phyloP scores from a whole-genome alignment of 176 grass and related monocot species.

The Microstegium vimineum region DNA sequence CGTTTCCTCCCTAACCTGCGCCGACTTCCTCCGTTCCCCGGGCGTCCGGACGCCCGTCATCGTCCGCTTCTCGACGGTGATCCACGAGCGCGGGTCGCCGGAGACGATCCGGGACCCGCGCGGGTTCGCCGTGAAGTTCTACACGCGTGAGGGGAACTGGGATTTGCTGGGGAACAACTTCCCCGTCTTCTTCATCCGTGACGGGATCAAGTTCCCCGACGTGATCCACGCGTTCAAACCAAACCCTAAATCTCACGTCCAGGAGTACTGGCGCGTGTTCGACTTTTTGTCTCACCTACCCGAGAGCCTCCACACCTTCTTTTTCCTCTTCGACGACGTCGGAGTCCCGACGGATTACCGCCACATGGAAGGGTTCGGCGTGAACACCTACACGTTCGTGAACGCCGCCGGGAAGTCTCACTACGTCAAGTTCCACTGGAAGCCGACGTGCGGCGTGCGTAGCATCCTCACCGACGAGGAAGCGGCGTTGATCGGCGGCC shows the following conservation, averaged over 20 bases:
- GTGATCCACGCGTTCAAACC: constrained; percentile 96
- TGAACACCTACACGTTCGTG: constrained; percentile 93
- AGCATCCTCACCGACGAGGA: constrained; percentile 72
- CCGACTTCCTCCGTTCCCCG: constrained; percentile 76
- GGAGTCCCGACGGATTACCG: constrained; percentile 77
- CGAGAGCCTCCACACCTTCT: constrained; percentile 91
- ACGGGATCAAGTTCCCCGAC: constrained; percentile 92
- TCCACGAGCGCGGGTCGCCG: constrained; percentile 81
- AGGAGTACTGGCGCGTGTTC: constrained; percentile 91
- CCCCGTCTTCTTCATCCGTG: constrained; percentile 96
- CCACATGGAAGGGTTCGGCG: constrained; percentile 88
- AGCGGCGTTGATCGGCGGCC: constrained; percentile 53
- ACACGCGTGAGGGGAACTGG: constrained; percentile 89
- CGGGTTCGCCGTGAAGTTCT: constrained; percentile 94
- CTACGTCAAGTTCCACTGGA: constrained; percentile 96
- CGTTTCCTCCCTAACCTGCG: constrained; percentile 58
- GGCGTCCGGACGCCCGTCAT: constrained; percentile 57
- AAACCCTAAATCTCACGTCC: constrained; percentile 70
- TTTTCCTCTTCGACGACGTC: constrained; percentile 96
- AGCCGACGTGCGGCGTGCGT: constrained; percentile 70
- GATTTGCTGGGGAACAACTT: constrained; percentile 93
- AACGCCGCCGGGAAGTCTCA: constrained; percentile 35
- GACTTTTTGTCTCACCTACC: constrained; percentile 79
- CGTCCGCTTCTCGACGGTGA: constrained; percentile 90
- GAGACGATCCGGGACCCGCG: constrained; percentile 94